Conservation (phyloP, 2,329 filamentous ascomycete genomes). For the Akanthomyces lecanii region DNA sequence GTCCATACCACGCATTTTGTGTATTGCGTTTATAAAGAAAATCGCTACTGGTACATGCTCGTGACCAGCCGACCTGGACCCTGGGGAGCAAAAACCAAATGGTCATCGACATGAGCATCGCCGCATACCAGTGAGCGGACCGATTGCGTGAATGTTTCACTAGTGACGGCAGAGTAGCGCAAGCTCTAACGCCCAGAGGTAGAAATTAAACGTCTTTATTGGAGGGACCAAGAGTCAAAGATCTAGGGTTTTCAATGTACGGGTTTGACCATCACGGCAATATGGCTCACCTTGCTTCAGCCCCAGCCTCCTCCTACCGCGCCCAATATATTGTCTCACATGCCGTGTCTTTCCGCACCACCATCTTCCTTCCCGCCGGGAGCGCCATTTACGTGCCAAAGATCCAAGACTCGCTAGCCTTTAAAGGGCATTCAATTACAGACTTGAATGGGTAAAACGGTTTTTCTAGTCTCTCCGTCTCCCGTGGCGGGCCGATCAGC, state of each 20-base stretch:
- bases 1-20: too few species aligned
- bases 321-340: slow-evolving; percentile 4
- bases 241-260: background rate
- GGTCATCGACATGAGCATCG: background rate
- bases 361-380: background rate
- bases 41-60: background rate
- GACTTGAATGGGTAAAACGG: too few species aligned
- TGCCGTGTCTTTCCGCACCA: slow-evolving; percentile 8
- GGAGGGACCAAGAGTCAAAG: background rate
- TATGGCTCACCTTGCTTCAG: background rate
- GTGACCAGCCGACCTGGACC: background rate
- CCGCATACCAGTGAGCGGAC: background rate
- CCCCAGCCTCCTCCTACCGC: background rate
- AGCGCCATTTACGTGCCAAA: background rate
- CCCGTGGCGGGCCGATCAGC: background rate
- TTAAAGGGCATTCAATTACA: background rate
- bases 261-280: background rate
- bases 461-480: too few species aligned
- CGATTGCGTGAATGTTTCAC: background rate
- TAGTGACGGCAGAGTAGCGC: background rate
- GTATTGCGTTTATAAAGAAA: too few species aligned
- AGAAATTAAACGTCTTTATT: background rate
- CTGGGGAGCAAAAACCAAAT: background rate
- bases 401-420: background rate
- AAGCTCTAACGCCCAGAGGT: too few species aligned